Percentiles rank a stretch among this genome's conserved stretches.
Evolutionary conservation across 202 grass and related monocot species (phyloP).

Genomic region (Panicum virgatum): DNA sequence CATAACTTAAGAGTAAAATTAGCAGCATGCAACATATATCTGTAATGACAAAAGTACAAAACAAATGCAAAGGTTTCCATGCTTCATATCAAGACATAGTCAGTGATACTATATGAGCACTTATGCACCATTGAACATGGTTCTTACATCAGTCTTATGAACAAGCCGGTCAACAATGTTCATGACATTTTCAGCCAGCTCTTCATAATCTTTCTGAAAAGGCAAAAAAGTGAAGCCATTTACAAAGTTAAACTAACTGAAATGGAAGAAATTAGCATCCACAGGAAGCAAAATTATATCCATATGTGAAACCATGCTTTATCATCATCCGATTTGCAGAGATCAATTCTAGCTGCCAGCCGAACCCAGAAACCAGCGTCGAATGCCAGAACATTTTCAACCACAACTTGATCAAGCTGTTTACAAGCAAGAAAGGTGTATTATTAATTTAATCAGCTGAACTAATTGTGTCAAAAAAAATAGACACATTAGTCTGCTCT

Average conservation of each 20-base stretch:
- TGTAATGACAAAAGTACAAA: not conserved
- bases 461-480: not conserved
- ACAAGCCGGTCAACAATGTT: constrained; percentile 89
- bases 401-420: constrained; percentile 89
- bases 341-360: constrained; percentile 77
- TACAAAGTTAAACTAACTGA: constrained; percentile 4
- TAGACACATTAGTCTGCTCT: not conserved
- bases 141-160: constrained; percentile 89
- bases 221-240: not conserved
- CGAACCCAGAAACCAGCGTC: constrained; percentile 82
- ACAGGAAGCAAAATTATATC: not conserved
- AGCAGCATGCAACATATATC: not conserved
- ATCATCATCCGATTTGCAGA: constrained; percentile 95
- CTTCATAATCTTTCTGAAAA: constrained; percentile 90
- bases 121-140: not conserved
- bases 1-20: constrained; percentile 27
- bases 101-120: not conserved
- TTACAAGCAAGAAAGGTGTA: constrained; percentile 40
- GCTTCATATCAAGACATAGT: not conserved
- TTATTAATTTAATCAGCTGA: not conserved
- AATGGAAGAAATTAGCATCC: not conserved
- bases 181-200: constrained; percentile 77
- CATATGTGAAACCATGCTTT: constrained; percentile 73
- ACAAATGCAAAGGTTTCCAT: not conserved
- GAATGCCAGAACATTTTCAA: constrained; percentile 93